Evolutionary conservation across 768 basidiomycete genomes (phyloP), one percentile per base, ranked within the genome.

Genomic region (Clavulina sp.): DNA sequence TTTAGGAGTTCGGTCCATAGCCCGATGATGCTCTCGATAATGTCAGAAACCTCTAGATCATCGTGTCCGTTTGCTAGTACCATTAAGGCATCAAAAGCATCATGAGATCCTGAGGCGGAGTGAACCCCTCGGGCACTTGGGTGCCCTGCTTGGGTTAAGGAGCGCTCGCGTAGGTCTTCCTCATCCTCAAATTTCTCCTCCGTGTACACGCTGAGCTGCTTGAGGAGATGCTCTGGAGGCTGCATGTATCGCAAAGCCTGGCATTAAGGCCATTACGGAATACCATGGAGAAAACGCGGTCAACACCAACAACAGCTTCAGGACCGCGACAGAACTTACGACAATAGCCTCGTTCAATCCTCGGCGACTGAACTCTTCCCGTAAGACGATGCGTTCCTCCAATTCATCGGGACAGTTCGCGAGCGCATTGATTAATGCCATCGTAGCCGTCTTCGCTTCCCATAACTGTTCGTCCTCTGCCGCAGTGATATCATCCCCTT

Each of bases 101-200:
- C 60, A 49, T 74, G 76, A 0, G 75, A 73, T 29, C 80, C 79
- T 2, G 73, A 73, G 3, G 60, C 50, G 28, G 9, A 9, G 21
- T 23, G n/a, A n/a, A n/a, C n/a, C n/a, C n/a, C n/a, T n/a, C n/a
- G n/a, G n/a, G n/a, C n/a, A n/a, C 5, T 23, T 48, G 2, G 29
- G 26, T 28, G 23, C 28, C 23, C 28, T 33, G 32, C 34, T n/a
- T n/a, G n/a, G n/a, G n/a, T n/a, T n/a, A n/a, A n/a, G n/a, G 75
- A 69, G 32, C 77, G 73, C 56, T 89, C 80, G 34, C 78, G 77
- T 64, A 85, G 72, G 48, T 91, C 84, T 60, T 84, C 80, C 61
- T 86, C 83, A 61, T 95, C 89, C 59, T 92, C 88, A 41, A 80
- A 84, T 58, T 86, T 84, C 62, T 92, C 88, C 56, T 93, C 88